These are phyloP conservation scores for Sordaria brevicollis DNA, from an alignment of 495 filamentous ascomycete species.

Conservation along the genomic window DNA sequence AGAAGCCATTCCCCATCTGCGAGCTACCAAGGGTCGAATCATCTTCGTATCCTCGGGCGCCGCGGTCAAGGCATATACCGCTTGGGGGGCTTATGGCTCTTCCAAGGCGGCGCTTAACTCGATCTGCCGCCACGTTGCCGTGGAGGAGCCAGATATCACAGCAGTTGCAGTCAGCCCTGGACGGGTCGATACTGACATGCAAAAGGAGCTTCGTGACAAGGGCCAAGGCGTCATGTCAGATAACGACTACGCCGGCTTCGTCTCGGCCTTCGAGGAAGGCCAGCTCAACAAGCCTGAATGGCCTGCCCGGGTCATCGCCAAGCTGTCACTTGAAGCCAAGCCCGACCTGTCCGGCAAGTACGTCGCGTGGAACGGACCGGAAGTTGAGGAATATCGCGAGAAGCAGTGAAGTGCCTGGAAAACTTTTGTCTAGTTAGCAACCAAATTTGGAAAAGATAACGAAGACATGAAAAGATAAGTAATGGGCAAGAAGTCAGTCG, in stretches of 20 bases:
- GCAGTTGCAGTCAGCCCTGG: slow-evolving; percentile 68
- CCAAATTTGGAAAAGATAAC: background rate
- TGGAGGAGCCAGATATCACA: slow-evolving; percentile 71
- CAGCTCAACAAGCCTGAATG: slow-evolving; percentile 71
- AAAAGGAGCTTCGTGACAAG: slow-evolving; percentile 64
- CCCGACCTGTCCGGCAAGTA: slow-evolving; percentile 64
- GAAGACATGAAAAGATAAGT: background rate
- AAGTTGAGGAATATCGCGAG: slow-evolving; percentile 52
- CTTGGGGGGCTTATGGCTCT: slow-evolving; percentile 73
- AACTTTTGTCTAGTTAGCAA: slow-evolving; percentile 3
- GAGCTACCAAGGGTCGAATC: slow-evolving; percentile 56
- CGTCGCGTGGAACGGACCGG: slow-evolving; percentile 59
- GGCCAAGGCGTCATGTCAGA: slow-evolving; percentile 55
- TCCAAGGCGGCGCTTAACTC: slow-evolving; percentile 87
- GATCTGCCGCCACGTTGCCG: slow-evolving; percentile 57
- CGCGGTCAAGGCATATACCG: slow-evolving; percentile 51
- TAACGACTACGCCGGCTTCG: slow-evolving; percentile 59
- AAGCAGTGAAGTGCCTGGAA: background rate
- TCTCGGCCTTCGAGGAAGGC: slow-evolving; percentile 52
- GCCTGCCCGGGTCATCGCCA: slow-evolving; percentile 78
- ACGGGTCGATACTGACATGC: slow-evolving; percentile 90
- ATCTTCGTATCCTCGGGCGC: slow-evolving; percentile 73
- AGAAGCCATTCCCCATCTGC: slow-evolving; percentile 62
- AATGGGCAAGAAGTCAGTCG: slow-evolving; percentile 51
- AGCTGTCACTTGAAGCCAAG: slow-evolving; percentile 48